A percentile compares a stretch with the other conserved stretches of the same genome.
phyloP scores from a whole-genome alignment of 2,329 filamentous ascomycete species.

The Neonectria coccinea region DNA sequence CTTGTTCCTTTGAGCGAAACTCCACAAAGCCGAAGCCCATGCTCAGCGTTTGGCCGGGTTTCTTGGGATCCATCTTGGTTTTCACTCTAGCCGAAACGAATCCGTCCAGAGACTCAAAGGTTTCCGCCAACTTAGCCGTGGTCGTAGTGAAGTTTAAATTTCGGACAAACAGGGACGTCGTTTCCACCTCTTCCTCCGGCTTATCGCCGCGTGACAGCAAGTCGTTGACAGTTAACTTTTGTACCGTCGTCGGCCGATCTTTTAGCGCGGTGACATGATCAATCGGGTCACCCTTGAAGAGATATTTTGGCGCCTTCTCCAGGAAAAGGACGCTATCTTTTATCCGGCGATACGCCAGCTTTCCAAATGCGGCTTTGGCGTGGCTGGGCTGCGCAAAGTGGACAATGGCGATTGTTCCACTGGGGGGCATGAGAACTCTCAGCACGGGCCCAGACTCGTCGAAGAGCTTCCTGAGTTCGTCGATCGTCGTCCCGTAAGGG shows the following conservation, averaged over 20 bases:
- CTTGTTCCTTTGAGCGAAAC: conserved; percentile 82
- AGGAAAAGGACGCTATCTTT: conserved; percentile 92
- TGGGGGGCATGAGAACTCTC: conserved; percentile 89
- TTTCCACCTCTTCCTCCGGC: conserved; percentile 67
- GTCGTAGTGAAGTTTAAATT: conserved; percentile 95
- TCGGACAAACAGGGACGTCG: conserved; percentile 89
- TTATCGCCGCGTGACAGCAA: conserved; percentile 70
- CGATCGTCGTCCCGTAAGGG: conserved; percentile 81
- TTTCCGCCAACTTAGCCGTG: conserved; percentile 77
- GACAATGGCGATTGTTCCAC: conserved; percentile 92
- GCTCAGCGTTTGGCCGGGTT: conserved; percentile 85
- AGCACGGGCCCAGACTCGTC: conserved; percentile 86
- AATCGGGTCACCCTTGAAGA: conserved; percentile 66
- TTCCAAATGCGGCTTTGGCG: conserved; percentile 84
- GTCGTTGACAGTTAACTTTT: conserved; percentile 76
- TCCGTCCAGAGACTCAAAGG: conserved; percentile 84
- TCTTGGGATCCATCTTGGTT: conserved; percentile 93
- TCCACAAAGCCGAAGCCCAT: conserved; percentile 98
- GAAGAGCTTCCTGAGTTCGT: conserved; percentile 84
- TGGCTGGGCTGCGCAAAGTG: conserved; percentile 85
- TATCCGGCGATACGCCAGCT: conserved; percentile 88
- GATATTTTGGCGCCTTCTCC: conserved; percentile 88
- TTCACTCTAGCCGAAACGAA: conserved; percentile 92
- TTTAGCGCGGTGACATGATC: conserved; percentile 47
- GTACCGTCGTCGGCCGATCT: conserved; percentile 57